These are phyloP conservation scores for Blastobotrys apis DNA, from an alignment of 1,139 yeast species.

Conservation along the genomic window DNA sequence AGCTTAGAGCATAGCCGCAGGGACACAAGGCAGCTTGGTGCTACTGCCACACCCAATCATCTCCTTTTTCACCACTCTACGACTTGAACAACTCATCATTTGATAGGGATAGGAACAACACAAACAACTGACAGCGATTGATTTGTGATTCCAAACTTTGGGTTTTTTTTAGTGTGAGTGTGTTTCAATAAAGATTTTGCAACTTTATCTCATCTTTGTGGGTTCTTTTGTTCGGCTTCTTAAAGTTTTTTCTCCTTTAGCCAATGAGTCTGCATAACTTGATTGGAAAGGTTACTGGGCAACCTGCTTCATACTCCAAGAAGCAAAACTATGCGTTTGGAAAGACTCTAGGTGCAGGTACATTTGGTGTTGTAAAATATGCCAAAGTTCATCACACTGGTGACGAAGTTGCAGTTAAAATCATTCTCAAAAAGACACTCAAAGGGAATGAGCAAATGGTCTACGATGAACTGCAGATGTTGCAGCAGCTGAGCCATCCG, in stretches of 20 bases:
- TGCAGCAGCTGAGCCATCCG: conserved; percentile 65
- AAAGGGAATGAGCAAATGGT: conserved; percentile 70
- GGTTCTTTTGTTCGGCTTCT: not conserved
- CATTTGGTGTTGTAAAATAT: conserved; percentile 82
- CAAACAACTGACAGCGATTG: too few species aligned
- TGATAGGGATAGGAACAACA: too few species aligned
- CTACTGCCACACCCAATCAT: too few species aligned
- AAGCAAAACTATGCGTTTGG: conserved; percentile 69
- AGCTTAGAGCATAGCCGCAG: too few species aligned
- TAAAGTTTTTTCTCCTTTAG: not conserved
- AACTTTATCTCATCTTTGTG: too few species aligned
- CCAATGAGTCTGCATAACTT: conserved; percentile 19
- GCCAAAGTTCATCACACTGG: conserved; percentile 57
- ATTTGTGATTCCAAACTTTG: too few species aligned
- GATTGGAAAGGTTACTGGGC: conserved; percentile 56
- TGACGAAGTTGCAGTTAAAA: conserved; percentile 82
- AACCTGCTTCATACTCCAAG: conserved; percentile 64
- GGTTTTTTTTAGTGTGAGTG: too few species aligned
- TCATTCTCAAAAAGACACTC: conserved; percentile 74
- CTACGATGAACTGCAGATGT: conserved; percentile 66
- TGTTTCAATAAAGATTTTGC: too few species aligned
- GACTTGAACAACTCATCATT: too few species aligned
- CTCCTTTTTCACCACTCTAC: too few species aligned
- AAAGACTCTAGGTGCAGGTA: conserved; percentile 82
- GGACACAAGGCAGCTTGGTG: too few species aligned